Evolutionary conservation across 257 asterid genomes (phyloP), one percentile per base, ranked within the genome.

Genomic region (Solanum bulbocastanum): DNA sequence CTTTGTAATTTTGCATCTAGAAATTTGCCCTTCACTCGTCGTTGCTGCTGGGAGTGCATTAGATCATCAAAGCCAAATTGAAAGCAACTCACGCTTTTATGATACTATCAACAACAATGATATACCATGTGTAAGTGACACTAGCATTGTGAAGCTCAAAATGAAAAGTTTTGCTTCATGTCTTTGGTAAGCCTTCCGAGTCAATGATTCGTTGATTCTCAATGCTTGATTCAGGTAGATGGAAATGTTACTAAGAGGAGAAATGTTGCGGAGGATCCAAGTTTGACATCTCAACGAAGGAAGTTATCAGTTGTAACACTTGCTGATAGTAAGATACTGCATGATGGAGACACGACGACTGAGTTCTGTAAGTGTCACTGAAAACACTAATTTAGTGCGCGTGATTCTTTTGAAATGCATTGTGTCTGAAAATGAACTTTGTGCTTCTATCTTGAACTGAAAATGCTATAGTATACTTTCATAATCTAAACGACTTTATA

Each of bases 21-120:
- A 94, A 85, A 90, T 89, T 86, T 87, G 88, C 60, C 89, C 94
- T 73, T 89, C 92, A 82, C 62, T 85, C 27, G 90, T 86, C 76
- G 72, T 56, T 72, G 69, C 88, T 40, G 75, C 87, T 52, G 91
- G 73, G 86, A 89, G 90, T 32, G 7, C 83, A 27, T 60, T 58
- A 25, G 62, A 86, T 25, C 68, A 58, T 39, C 92, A 87, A 87
- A 68, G 68, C 25, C 86, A 40, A 69, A 42, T n/a, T 74, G 92
- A 90, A 79, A 86, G 65, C 79, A 40, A 73, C 25, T 87, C 83
- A 66, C 30, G 84, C 27, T 27, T 56, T 52, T 5, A 33, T 20
- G 89, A 75, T 71, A 11, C 75, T 27, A 87, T 68, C 60, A 86
- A 46, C 6, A 86, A 42, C 82, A 69, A 73, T 81, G 86, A 65